A percentile compares a stretch with the other conserved stretches of the same genome.
phyloP scores from a whole-genome alignment of 202 grass and related monocot genomes.

The Panicum virgatum region DNA sequence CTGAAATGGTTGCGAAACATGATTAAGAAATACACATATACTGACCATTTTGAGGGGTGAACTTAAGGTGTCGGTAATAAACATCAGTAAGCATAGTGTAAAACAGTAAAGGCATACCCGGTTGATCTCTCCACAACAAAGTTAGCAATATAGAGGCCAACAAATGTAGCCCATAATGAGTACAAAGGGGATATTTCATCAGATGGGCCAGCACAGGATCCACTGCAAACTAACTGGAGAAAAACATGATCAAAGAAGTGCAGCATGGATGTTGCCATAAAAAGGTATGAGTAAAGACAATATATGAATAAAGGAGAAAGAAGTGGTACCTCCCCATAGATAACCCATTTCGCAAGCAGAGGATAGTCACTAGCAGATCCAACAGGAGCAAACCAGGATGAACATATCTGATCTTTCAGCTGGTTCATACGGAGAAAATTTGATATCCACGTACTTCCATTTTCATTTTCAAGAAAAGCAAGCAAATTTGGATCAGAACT shows the following conservation, averaged over 20 bases:
- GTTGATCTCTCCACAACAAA: conserved; percentile 94
- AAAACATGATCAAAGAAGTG: conserved; percentile 50
- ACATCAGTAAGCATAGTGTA: not conserved
- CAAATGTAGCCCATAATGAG: conserved; percentile 96
- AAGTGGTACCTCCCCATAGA: conserved; percentile 83
- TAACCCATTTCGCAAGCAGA: conserved; percentile 92
- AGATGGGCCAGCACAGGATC: conserved; percentile 71
- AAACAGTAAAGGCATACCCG: conserved; percentile 62
- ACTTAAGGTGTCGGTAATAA: not conserved
- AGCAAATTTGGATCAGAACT: conserved; percentile 57
- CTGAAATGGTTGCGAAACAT: conserved; percentile 51
- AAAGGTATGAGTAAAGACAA: conserved; percentile 7
- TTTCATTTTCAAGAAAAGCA: conserved; percentile 65
- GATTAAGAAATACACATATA: conserved; percentile 6
- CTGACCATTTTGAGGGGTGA: not conserved
- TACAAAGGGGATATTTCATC: conserved; percentile 98
- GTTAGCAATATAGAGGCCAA: conserved; percentile 92
- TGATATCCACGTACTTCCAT: conserved; percentile 77
- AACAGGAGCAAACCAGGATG: conserved; percentile 95
- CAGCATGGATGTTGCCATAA: conserved; percentile 18
- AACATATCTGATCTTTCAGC: conserved; percentile 94
- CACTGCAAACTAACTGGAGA: conserved; percentile 90
- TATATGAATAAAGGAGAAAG: conserved; percentile 24
- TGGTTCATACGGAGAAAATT: conserved; percentile 82
- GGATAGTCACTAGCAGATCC: conserved; percentile 93